Evolutionary conservation across 495 filamentous ascomycete species (phyloP).

Genomic region (Aspergillus haitiensis): DNA sequence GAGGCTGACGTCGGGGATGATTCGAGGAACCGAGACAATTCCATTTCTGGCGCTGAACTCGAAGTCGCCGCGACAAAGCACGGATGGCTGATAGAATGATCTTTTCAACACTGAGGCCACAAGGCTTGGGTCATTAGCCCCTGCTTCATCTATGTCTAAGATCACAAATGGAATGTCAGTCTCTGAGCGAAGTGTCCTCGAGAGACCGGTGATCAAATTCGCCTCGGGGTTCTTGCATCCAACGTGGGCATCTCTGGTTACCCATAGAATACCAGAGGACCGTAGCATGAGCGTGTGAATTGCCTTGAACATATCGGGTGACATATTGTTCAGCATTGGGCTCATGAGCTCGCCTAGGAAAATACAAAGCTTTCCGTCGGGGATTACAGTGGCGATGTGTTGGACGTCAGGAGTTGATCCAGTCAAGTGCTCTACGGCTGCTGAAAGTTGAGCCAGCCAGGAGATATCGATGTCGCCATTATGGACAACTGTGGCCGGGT

Average conservation of each 20-base stretch:
- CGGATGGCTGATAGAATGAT: neutral
- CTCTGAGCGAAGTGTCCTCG: neutral
- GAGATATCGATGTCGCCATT: neutral
- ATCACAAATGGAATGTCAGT: neutral
- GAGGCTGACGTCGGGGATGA: neutral
- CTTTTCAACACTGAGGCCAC: neutral
- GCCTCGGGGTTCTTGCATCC: neutral
- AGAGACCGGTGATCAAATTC: neutral
- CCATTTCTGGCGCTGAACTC: neutral
- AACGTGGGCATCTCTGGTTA: neutral
- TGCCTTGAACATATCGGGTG: neutral
- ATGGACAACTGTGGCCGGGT: neutral
- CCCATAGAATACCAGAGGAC: neutral
- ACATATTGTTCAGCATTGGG: neutral
- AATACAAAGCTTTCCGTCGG: neutral
- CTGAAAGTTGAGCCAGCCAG: neutral
- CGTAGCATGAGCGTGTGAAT: neutral
- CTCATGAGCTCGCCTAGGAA: slow-evolving; percentile 3
- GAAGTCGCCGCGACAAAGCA: neutral
- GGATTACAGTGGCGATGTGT: neutral
- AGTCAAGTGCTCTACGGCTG: neutral
- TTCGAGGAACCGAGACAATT: neutral
- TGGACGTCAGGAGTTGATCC: neutral
- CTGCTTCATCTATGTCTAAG: neutral
- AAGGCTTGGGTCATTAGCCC: neutral